phyloP scores from a whole-genome alignment of 139 green algal species.

The Chlorokybus atmophyticus region DNA sequence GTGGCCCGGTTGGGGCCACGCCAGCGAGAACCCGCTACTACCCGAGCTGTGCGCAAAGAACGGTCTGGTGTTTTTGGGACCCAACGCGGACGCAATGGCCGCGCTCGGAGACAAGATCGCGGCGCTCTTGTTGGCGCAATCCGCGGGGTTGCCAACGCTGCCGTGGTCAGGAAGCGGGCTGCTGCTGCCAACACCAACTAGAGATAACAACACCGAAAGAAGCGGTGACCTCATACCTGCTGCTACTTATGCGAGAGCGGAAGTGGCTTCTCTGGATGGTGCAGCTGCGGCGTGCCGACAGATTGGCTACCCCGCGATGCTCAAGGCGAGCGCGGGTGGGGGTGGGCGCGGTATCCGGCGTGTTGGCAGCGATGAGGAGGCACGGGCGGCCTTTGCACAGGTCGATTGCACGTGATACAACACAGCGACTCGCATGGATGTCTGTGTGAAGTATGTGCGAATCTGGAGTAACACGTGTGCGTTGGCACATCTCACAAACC shows the following conservation, averaged over 20 bases:
- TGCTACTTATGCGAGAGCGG: conserved; percentile 47
- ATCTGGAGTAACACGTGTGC: too few species aligned
- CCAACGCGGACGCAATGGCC: conserved; percentile 62
- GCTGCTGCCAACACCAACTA: conserved; percentile 1
- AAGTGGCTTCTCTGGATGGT: conserved; percentile 23
- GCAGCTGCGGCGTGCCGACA: conserved; percentile 41
- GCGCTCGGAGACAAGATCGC: conserved; percentile 93
- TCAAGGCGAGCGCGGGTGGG: conserved; percentile 94
- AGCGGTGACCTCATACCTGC: conserved; percentile 41
- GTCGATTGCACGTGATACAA: too few species aligned
- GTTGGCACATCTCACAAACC: background rate
- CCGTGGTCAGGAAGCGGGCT: conserved; percentile 77
- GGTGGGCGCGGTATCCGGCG: conserved; percentile 92
- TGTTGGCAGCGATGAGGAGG: conserved; percentile 58
- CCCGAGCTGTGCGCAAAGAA: conserved; percentile 45
- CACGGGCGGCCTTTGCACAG: conserved; percentile 27
- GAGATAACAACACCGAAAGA: background rate
- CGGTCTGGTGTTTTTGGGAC: conserved; percentile 83
- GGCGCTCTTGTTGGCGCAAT: conserved; percentile 87
- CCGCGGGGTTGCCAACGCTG: conserved; percentile 78
- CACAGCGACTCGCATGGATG: too few species aligned
- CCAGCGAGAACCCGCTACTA: conserved; percentile 88
- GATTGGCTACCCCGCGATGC: conserved; percentile 92
- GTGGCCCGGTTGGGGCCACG: conserved; percentile 93
- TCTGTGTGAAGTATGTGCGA: too few species aligned